Conservation (phyloP, 2,329 filamentous ascomycete species). For the Graphiopsis chlorocephala region DNA sequence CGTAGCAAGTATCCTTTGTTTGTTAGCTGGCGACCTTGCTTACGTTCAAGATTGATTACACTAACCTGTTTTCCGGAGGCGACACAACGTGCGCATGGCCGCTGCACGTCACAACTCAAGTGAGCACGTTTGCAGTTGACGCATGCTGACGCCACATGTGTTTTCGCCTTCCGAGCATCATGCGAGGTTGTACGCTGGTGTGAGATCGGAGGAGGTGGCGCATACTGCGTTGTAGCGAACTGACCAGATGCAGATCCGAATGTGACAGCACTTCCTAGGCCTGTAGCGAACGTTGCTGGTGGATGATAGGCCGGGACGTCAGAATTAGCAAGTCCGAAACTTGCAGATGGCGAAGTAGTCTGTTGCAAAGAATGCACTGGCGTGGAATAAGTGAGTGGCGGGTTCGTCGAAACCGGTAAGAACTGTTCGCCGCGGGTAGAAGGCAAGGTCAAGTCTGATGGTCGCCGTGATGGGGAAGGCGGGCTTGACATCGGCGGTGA, state of each 20-base stretch:
- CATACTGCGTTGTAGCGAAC: constrained; percentile 1
- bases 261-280: background rate
- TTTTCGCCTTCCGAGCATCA: constrained; percentile 38
- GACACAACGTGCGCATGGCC: constrained; percentile 74
- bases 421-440: constrained; percentile 2
- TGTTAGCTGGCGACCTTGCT: constrained; percentile 3
- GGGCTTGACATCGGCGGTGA: constrained; percentile 53
- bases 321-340: background rate
- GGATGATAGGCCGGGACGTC: background rate
- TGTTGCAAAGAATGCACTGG: background rate
- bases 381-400: background rate
- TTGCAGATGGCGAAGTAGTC: background rate
- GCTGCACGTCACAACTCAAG: constrained; percentile 64
- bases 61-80: constrained; percentile 68
- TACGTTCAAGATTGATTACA: constrained; percentile 12
- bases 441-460: constrained; percentile 16
- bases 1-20: constrained; percentile 69
- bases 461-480: constrained; percentile 38
- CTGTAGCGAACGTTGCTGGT: constrained; percentile 4
- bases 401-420: background rate
- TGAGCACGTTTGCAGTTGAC: constrained; percentile 84
- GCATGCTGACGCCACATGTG: constrained; percentile 80
- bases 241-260: background rate
- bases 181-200: background rate
- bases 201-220: background rate